Evolutionary conservation across 352 stramenopile species (phyloP).

Genomic region (Phytophthora brassicae): DNA sequence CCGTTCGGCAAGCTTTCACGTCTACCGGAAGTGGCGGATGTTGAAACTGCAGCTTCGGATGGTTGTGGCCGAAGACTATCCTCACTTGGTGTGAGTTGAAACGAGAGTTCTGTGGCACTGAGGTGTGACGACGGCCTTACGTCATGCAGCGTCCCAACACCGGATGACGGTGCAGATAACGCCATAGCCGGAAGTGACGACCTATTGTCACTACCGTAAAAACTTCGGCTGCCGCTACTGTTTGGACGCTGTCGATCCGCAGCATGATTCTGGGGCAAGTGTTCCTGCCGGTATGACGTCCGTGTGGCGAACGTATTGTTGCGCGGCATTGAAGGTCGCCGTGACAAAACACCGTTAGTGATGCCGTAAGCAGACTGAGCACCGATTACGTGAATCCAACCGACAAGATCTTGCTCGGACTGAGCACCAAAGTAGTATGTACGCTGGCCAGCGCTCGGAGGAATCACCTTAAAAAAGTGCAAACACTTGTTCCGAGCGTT

Average conservation of each 20-base stretch:
- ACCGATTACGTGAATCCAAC: slow-evolving; percentile 65
- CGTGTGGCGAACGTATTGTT: slow-evolving; percentile 36
- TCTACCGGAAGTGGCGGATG: slow-evolving; percentile 3
- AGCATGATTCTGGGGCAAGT: slow-evolving; percentile 6
- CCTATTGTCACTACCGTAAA: slow-evolving; percentile 20
- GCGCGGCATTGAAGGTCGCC: slow-evolving; percentile 16
- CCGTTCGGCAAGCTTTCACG: slow-evolving; percentile 28
- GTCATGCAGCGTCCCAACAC: slow-evolving; percentile 20
- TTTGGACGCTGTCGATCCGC: slow-evolving; percentile 18
- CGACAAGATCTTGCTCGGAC: slow-evolving; percentile 63
- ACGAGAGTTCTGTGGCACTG: slow-evolving; percentile 30
- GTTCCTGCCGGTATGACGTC: slow-evolving; percentile 29
- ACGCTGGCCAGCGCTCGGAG: slow-evolving; percentile 51
- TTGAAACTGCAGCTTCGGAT: slow-evolving; percentile 7
- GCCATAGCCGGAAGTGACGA: slow-evolving; percentile 24
- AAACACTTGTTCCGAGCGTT: slow-evolving; percentile 62
- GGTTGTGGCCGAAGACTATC: slow-evolving; percentile 8
- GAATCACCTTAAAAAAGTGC: slow-evolving; percentile 74
- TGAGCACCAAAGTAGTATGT: slow-evolving; percentile 79
- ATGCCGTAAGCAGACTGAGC: slow-evolving; percentile 52
- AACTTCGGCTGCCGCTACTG: slow-evolving; percentile 14
- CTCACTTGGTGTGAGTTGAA: slow-evolving; percentile 25
- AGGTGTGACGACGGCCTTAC: slow-evolving; percentile 20
- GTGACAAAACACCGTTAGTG: slow-evolving; percentile 18
- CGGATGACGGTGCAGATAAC: slow-evolving; percentile 16